Base-by-base conservation (phyloP, 768 basidiomycete species). In the button mushroom (Agaricus bisporus) region DNA sequence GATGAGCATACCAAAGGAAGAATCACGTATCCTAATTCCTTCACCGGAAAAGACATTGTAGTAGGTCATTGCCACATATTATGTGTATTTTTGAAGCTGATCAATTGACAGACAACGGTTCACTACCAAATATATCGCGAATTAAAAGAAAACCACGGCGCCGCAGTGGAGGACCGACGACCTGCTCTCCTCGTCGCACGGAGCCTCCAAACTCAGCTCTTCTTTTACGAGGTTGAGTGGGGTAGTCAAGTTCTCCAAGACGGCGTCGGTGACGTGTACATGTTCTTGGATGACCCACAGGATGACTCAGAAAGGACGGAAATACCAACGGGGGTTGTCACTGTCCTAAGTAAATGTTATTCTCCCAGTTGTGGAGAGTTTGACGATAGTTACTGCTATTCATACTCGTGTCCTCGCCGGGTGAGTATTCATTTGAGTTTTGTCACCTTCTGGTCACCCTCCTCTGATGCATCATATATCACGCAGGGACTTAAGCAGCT, bases 211-310 rank as follows among this genome's bases (percentile, higher is more conserved):
- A 85, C 81, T 54, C 89, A 92, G 67, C 77, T 98, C 7, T 98
- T 93, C 75, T 95, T 98, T 69, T 91, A 95, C 65, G 97, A 99
- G 63, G 94, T 98, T 3, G 95, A 98, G 65, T 95, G 95, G 91
- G 91, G 91, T 22, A 83, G 84, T 43, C 81, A 86, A 17, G 76
- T 86, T 2, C 70, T 98, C 49, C 83, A 88, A 56, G 94, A 95
- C 61, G 86, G 89, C 1, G 89, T 95, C 2, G 94, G 95, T 62
- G 92, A 95, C 60, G 94, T 97, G 2, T 98, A 89, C 68, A 90
- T 89, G 80, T 95, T 98, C 69, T 72, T 92, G 66, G 93, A 93
- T 55, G 94, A 97, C 55, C 77, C 80, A 42, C 86, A 86, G 51
- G 84, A 85, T 35, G 64, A 67, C 22, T 77, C 81, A 1, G 84